Conservation (phyloP, 768 basidiomycete species). For the Tricholoma matsutake region DNA sequence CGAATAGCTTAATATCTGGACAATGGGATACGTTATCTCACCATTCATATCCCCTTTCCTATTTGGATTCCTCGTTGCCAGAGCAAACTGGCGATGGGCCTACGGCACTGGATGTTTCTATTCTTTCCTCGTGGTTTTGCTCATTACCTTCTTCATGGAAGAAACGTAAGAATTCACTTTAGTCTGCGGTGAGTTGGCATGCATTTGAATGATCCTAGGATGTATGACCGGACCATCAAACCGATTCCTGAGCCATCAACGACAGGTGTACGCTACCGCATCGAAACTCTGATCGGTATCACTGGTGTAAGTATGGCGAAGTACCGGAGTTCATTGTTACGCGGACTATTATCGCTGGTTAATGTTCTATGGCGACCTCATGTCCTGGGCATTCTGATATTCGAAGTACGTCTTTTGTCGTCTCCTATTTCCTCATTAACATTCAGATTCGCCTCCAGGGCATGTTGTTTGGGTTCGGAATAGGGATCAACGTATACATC, state of each 20-base stretch:
- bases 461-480: conserved; percentile 59
- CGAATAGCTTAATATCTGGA: conserved; percentile 62
- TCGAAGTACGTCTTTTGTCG: conserved; percentile 38
- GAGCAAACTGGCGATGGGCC: conserved; percentile 60
- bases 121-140: conserved; percentile 46
- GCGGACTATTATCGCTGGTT: conserved; percentile 42
- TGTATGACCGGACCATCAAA: conserved; percentile 58
- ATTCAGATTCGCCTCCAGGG: conserved; percentile 29
- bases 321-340: conserved; percentile 49
- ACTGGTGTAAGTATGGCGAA: conserved; percentile 58
- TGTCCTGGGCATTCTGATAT: conserved; percentile 45
- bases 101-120: conserved; percentile 68
- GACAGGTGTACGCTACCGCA: conserved; percentile 43
- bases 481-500: conserved; percentile 54
- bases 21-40: conserved; percentile 68
- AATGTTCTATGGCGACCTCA: conserved; percentile 65
- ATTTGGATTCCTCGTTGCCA: conserved; percentile 65
- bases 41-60: conserved; percentile 64
- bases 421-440: background rate
- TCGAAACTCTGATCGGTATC: conserved; percentile 62
- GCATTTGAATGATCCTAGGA: conserved; percentile 27
- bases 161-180: conserved; percentile 49
- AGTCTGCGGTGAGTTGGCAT: background rate
- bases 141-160: conserved; percentile 59
- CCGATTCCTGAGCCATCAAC: conserved; percentile 45